Conservation (phyloP, 2,329 filamentous ascomycete genomes). For the Aspergillus sp. region DNA sequence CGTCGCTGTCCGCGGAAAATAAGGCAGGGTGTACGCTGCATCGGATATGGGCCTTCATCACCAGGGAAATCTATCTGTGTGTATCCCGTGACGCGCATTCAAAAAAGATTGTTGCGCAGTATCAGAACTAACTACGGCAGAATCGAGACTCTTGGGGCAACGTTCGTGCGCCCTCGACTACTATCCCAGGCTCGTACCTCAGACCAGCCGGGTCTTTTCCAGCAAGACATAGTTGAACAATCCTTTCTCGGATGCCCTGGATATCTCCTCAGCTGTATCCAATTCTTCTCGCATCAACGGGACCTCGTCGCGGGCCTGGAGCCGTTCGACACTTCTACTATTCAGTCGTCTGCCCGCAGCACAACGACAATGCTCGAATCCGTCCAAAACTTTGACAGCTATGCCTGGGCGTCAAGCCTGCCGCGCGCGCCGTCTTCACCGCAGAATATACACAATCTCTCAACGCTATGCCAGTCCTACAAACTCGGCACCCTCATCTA, state of each 20-base stretch:
- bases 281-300: constrained; percentile 17
- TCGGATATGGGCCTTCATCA: constrained; percentile 20
- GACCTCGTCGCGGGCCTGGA: constrained; percentile 12
- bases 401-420: constrained; percentile 16
- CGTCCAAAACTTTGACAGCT: constrained; percentile 17
- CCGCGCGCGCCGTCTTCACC: constrained; percentile 7
- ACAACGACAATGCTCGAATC: constrained; percentile 11
- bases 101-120: too few relatives aligned
- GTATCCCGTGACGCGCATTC: too few relatives aligned
- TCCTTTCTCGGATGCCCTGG: constrained; percentile 30
- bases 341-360: constrained; percentile 6
- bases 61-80: constrained; percentile 21
- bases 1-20: constrained; percentile 5
- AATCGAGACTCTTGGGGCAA: constrained; percentile 25
- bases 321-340: constrained; percentile 1
- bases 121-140: too few relatives aligned
- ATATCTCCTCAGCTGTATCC: constrained; percentile 21
- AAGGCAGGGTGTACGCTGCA: constrained; percentile 19
- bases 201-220: constrained; percentile 7
- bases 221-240: constrained; percentile 19
- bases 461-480: constrained; percentile 19
- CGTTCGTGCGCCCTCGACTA: constrained; percentile 23
- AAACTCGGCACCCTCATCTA: constrained; percentile 23
- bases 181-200: constrained; percentile 15
- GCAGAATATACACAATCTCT: constrained; percentile 13